Base-by-base conservation (phyloP, 768 basidiomycete genomes). In the Termitomyces eurrhizus region DNA sequence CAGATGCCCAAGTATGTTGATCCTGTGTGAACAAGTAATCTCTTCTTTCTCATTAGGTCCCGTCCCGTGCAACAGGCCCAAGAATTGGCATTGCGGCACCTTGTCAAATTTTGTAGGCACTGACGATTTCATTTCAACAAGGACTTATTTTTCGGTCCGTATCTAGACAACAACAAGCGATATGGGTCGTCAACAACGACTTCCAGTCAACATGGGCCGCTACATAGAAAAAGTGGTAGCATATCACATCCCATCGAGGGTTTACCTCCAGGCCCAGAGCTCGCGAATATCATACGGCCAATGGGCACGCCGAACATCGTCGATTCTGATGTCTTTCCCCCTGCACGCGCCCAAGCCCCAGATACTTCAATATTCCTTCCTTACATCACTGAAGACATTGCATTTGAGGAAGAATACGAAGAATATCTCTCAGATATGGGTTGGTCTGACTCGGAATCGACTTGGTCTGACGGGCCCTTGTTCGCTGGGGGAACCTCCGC, bases 371-470 rank as follows among this genome's bases (percentile, higher is more conserved):
- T 90, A 49, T 93, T 94, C 77, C 79, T 94, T 24, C 93, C 93
- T 16, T 97, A 93, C 70, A 93, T 92, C 44, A 89, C 92, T 1
- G 96, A 98, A 71, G 92, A 94, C 66, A 90, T 93, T 61, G 94
- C 93, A 0, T 95, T 95, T 65, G 95, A 98, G 68, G 93, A 94
- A 69, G 95, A 97, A 68, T 98, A 97, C 68, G 95, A 98, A 71
- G 95, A 96, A 68, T 94, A 96, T 66, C 77, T 98, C 32, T 92
- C 88, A n/a, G 93, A 93, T 68, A 76, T 95, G 26, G 90, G 89
- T 18, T 89, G 83, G 80, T 83, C 86, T 4, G 87, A 89, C 57
- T 83, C 84, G 51, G 78, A 82, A 57, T 62, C 75, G 26, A 69
- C 41, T 44, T 21, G 29, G 29, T 42, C 72, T 2, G 75, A 81